Evolutionary conservation across 2,329 filamentous ascomycete genomes (phyloP).

Genomic region (Cercospora brassicicola): DNA sequence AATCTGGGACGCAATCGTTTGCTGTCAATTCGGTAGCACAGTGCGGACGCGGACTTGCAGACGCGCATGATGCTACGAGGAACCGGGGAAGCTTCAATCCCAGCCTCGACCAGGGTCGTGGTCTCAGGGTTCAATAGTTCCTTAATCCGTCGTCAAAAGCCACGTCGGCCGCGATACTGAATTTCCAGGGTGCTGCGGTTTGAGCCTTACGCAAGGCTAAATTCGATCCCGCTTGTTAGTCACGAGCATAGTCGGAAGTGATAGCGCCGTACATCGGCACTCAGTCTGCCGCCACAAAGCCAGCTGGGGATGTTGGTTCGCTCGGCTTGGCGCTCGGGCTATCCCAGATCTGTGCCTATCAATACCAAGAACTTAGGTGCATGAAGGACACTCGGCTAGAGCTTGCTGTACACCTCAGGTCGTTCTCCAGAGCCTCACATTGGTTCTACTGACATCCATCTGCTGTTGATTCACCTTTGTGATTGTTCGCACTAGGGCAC

Average conservation of each 20-base stretch:
- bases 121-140: not conserved
- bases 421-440: not conserved
- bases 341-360: not conserved
- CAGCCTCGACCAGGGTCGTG: not conserved
- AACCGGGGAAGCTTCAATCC: not conserved
- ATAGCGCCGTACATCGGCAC: not conserved
- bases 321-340: not conserved
- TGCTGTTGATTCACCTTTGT: not conserved
- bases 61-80: not conserved
- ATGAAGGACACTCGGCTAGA: not conserved
- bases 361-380: not conserved
- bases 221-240: not conserved
- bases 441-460: not conserved
- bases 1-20: not conserved
- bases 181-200: not conserved
- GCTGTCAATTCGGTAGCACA: not conserved
- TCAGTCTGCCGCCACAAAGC: not conserved
- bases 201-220: not conserved
- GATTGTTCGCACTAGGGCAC: not conserved
- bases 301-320: not conserved
- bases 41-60: not conserved
- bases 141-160: not conserved
- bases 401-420: conserved; percentile 4
- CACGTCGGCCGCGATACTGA: not conserved
- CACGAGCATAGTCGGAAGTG: not conserved